Percentiles rank a stretch among this genome's conserved stretches.
phyloP scores from a whole-genome alignment of 768 basidiomycete genomes.

The Russula ochroleuca region DNA sequence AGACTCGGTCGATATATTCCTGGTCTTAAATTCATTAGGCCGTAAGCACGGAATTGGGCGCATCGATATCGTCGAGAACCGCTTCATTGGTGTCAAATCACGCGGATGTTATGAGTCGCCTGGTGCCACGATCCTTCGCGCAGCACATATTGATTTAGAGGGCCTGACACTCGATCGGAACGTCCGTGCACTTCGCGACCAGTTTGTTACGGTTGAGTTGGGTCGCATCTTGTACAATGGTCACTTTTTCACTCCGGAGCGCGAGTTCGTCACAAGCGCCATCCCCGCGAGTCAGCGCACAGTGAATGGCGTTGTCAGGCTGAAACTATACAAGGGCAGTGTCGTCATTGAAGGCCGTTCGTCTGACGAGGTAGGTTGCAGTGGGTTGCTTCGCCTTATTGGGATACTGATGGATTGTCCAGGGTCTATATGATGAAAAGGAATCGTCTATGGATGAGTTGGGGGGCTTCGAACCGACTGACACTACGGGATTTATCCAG shows the following conservation, averaged over 20 bases:
- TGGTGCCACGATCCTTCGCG: constrained; percentile 92
- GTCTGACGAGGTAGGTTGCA: constrained; percentile 66
- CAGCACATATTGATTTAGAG: constrained; percentile 93
- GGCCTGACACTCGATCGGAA: constrained; percentile 98
- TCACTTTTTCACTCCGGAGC: constrained; percentile 99
- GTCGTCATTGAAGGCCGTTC: constrained; percentile 88
- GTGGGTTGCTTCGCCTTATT: neutral
- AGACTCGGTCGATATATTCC: constrained; percentile 94
- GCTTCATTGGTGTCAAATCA: constrained; percentile 98
- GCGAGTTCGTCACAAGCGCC: constrained; percentile 87
- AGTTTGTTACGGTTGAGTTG: constrained; percentile 88
- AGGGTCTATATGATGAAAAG: constrained; percentile 93
- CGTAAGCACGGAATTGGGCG: constrained; percentile 95
- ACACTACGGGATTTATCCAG: constrained; percentile 93
- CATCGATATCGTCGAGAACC: constrained; percentile 99
- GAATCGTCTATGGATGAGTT: constrained; percentile 99
- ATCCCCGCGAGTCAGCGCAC: constrained; percentile 94
- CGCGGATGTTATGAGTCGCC: constrained; percentile 99
- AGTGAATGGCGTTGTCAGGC: constrained; percentile 86
- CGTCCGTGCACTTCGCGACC: constrained; percentile 89
- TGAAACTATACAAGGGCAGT: constrained; percentile 96
- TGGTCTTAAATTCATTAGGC: constrained; percentile 83
- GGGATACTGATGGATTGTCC: neutral
- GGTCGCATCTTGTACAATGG: constrained; percentile 95
- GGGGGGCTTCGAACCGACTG: constrained; percentile 95